Evolutionary conservation across 495 filamentous ascomycete genomes (phyloP).

Genomic region (Neurospora hispaniola): DNA sequence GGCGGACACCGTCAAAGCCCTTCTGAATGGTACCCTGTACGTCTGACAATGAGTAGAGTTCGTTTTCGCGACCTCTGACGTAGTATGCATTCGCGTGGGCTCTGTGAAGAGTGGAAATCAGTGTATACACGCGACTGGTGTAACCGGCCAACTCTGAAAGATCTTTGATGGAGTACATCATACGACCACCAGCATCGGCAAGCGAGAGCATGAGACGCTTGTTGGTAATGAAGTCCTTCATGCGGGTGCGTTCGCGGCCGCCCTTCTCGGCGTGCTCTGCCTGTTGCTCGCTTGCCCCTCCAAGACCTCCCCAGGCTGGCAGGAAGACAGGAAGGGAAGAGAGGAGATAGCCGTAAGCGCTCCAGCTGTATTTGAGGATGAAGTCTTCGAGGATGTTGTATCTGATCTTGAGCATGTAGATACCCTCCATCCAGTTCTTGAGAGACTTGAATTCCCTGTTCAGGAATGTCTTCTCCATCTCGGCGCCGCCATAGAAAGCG

Average conservation of each 20-base stretch:
- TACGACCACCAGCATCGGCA: constrained; percentile 88
- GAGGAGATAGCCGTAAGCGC: constrained; percentile 88
- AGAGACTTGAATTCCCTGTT: constrained; percentile 84
- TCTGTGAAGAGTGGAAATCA: constrained; percentile 88
- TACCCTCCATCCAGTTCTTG: constrained; percentile 89
- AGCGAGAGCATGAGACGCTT: constrained; percentile 97
- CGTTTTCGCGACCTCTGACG: constrained; percentile 54
- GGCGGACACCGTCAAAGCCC: constrained; percentile 85
- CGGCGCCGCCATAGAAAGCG: constrained; percentile 94
- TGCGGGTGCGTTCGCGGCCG: constrained; percentile 67
- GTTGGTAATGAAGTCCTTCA: constrained; percentile 99
- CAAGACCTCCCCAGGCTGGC: constrained; percentile 84
- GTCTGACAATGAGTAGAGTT: constrained; percentile 80
- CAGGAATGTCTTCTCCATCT: constrained; percentile 83
- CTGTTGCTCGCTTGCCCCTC: constrained; percentile 54
- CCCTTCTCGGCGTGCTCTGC: constrained; percentile 27
- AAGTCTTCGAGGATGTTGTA: constrained; percentile 99
- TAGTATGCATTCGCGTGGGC: constrained; percentile 86
- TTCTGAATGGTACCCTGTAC: constrained; percentile 86
- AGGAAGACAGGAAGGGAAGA: constrained; percentile 91
- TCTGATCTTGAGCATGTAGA: constrained; percentile 89
- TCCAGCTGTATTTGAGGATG: constrained; percentile 97
- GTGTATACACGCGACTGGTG: constrained; percentile 88
- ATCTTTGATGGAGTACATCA: constrained; percentile 99
- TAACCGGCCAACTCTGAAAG: constrained; percentile 91